A percentile compares a stretch with the other conserved stretches of the same genome.
Conservation (phyloP, 2,329 filamentous ascomycete genomes). For the Clonostachys chloroleuca region DNA sequence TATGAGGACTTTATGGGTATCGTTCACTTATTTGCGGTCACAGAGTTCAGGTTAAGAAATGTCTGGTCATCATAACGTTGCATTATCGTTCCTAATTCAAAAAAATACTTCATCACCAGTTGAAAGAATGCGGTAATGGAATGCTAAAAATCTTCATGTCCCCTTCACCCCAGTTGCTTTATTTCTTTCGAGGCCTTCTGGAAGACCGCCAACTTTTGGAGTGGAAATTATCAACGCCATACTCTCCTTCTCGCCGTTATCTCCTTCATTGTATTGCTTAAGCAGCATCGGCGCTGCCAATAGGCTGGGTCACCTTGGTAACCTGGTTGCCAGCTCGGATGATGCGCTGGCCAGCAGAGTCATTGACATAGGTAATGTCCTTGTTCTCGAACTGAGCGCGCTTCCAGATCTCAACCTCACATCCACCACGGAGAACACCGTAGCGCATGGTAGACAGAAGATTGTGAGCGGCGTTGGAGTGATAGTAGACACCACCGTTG, state of each 20-base stretch:
- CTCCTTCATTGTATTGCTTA: constrained; percentile 25
- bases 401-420: constrained; percentile 93
- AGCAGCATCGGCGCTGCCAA: constrained; percentile 80
- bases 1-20: no score
- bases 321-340: constrained; percentile 82
- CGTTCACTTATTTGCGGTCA: no score
- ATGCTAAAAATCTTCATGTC: not conserved
- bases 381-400: constrained; percentile 80
- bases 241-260: not conserved
- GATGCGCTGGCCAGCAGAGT: constrained; percentile 76
- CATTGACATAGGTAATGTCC: constrained; percentile 74
- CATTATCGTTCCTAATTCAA: no score
- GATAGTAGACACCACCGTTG: constrained; percentile 86
- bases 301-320: constrained; percentile 76
- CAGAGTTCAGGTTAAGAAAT: no score
- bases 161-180: no score
- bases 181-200: no score
- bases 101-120: not conserved
- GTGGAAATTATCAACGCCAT: not conserved
- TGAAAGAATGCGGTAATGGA: not conserved
- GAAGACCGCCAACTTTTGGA: no score
- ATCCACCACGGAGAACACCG: constrained; percentile 80
- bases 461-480: constrained; percentile 89
- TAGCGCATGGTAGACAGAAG: constrained; percentile 83
- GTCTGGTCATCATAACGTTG: no score